These are phyloP conservation scores for Podospora sp. DNA, from an alignment of 495 filamentous ascomycete species.

Conservation along the genomic window DNA sequence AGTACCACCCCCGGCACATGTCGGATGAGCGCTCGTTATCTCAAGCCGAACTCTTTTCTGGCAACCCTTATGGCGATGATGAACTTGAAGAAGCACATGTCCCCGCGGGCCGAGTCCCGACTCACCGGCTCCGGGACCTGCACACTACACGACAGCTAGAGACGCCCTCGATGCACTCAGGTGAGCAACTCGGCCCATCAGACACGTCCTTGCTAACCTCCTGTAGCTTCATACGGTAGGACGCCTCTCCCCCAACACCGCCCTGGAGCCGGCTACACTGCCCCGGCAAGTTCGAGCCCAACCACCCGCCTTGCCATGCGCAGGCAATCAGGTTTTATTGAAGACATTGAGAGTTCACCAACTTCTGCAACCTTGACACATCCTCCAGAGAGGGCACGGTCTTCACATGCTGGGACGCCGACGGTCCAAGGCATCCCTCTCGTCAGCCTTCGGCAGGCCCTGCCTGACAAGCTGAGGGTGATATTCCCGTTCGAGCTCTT, in stretches of 20 bases:
- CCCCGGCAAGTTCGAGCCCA: not conserved
- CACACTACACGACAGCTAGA: not conserved
- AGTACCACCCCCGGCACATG: not conserved
- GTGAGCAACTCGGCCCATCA: not conserved
- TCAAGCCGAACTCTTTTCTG: not conserved
- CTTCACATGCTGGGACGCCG: constrained; percentile 31
- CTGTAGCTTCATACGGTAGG: not conserved
- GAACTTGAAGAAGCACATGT: not conserved
- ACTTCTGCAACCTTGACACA: not conserved
- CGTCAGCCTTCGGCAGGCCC: constrained; percentile 62
- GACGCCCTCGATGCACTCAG: not conserved
- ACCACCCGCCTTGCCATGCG: not conserved
- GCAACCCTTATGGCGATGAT: not conserved
- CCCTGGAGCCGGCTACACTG: not conserved
- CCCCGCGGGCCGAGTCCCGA: not conserved
- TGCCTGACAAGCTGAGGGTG: constrained; percentile 77
- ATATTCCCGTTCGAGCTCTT: constrained; percentile 83
- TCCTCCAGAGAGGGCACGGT: not conserved
- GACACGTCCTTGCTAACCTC: not conserved
- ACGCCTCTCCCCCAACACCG: not conserved
- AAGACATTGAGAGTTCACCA: not conserved
- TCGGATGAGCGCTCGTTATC: not conserved
- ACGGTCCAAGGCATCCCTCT: constrained; percentile 68
- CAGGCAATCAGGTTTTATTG: not conserved
- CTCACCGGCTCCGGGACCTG: constrained; percentile 4